A percentile compares a stretch with the other conserved stretches of the same genome.
These are phyloP conservation scores for Phoenix dactylifera DNA, from an alignment of 176 grass and related monocot genomes.

Conservation along the genomic window DNA sequence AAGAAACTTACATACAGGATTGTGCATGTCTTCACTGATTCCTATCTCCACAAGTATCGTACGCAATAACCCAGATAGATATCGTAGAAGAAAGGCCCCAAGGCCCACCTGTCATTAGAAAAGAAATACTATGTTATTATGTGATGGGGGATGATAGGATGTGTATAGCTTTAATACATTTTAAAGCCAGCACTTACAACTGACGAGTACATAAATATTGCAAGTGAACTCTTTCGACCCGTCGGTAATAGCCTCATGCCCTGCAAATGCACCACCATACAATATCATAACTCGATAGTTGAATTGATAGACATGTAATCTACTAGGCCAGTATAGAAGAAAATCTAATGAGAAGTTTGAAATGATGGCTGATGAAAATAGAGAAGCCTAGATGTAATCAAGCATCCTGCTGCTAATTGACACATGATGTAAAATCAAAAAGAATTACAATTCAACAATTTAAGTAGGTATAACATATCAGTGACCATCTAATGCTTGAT, in stretches of 20 bases:
- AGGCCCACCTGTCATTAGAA: conserved; percentile 49
- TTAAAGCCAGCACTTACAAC: conserved; percentile 55
- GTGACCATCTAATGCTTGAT: no score
- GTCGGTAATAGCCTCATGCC: conserved; percentile 90
- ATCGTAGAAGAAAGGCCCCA: conserved; percentile 57
- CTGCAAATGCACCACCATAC: conserved; percentile 27
- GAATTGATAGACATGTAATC: no score
- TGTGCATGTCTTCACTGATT: conserved; percentile 95
- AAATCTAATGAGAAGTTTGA: no score
- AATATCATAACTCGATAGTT: no score
- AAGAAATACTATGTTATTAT: conserved; percentile 19
- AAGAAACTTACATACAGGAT: conserved; percentile 99
- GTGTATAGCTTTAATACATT: conserved; percentile 6
- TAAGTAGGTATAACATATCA: no score
- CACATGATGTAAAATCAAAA: no score
- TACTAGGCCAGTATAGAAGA: no score
- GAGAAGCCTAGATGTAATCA: no score
- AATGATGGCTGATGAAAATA: no score
- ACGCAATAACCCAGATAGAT: conserved; percentile 56
- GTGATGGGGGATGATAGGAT: conserved; percentile 2
- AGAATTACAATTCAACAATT: no score
- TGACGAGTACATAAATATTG: conserved; percentile 75
- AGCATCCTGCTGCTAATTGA: no score
- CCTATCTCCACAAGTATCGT: conserved; percentile 75
- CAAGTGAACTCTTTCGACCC: conserved; percentile 71